Percentiles rank a stretch among this genome's conserved stretches.
Evolutionary conservation across 2,329 filamentous ascomycete genomes (phyloP).

Genomic region (Aspergillus spinulosporus): DNA sequence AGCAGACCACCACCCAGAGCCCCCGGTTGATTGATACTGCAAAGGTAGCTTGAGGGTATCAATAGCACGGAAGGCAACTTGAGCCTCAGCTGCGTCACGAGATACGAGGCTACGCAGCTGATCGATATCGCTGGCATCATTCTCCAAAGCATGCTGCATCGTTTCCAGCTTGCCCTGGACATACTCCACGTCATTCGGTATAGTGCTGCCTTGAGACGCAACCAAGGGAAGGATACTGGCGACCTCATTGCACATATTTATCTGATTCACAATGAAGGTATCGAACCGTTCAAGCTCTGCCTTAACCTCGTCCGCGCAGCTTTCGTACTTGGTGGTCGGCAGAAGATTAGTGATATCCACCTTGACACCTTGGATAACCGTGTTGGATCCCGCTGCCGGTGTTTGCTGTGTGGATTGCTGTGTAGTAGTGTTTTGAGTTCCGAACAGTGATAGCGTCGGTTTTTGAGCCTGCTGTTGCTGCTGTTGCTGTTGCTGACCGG

Average conservation of each 20-base stretch:
- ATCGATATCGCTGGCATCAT: slow-evolving; percentile 62
- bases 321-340: slow-evolving; percentile 87
- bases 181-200: slow-evolving; percentile 66
- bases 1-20: slow-evolving; percentile 42
- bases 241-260: slow-evolving; percentile 70
- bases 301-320: slow-evolving; percentile 79
- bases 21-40: slow-evolving; percentile 57
- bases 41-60: slow-evolving; percentile 71
- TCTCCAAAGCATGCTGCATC: slow-evolving; percentile 62
- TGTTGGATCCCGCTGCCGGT: slow-evolving; percentile 29
- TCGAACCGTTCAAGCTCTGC: slow-evolving; percentile 76
- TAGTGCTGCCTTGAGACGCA: slow-evolving; percentile 62
- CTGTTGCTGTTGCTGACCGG: slow-evolving; percentile 18
- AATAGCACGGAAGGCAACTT: slow-evolving; percentile 70
- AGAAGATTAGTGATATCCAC: slow-evolving; percentile 77
- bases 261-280: slow-evolving; percentile 75
- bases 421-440: slow-evolving; percentile 33
- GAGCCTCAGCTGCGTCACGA: slow-evolving; percentile 68
- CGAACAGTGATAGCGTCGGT: slow-evolving; percentile 43
- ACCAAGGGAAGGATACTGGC: slow-evolving; percentile 69
- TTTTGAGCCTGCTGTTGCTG: slow-evolving; percentile 52
- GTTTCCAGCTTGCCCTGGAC: slow-evolving; percentile 63
- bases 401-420: slow-evolving; percentile 37
- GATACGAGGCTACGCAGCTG: slow-evolving; percentile 58
- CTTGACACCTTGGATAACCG: slow-evolving; percentile 67